Evolutionary conservation across 352 stramenopile genomes (phyloP).

Genomic region (Globisporangium nagaii): DNA sequence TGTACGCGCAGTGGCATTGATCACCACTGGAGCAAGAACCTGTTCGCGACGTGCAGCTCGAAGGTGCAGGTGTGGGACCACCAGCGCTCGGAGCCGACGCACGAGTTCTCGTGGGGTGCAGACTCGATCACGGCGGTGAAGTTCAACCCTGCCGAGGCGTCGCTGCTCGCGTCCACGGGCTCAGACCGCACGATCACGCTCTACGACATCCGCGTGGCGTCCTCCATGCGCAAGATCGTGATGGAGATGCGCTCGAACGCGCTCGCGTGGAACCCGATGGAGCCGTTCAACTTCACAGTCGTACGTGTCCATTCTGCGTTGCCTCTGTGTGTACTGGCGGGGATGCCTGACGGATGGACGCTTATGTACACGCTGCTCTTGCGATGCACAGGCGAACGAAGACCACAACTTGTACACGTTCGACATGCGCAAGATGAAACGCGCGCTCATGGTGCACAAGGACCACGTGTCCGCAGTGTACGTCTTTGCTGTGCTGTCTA

Average conservation of each 20-base stretch:
- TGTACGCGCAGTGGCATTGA: slow-evolving; percentile 88
- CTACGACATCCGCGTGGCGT: slow-evolving; percentile 90
- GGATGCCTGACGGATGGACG: slow-evolving; percentile 1
- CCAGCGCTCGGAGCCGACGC: slow-evolving; percentile 89
- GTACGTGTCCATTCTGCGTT: slow-evolving; percentile 23
- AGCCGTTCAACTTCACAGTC: slow-evolving; percentile 99
- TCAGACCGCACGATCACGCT: slow-evolving; percentile 91
- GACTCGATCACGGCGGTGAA: slow-evolving; percentile 94
- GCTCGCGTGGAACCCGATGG: slow-evolving; percentile 98
- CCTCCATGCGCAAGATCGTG: slow-evolving; percentile 96
- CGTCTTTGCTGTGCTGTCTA: slow-evolving; percentile 13
- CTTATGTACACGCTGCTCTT: no score
- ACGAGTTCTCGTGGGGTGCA: slow-evolving; percentile 90
- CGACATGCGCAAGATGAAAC: slow-evolving; percentile 97
- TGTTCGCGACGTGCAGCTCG: slow-evolving; percentile 90
- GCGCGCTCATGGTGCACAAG: slow-evolving; percentile 95
- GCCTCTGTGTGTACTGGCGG: not conserved
- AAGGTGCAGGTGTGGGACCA: slow-evolving; percentile 97
- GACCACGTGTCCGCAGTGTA: slow-evolving; percentile 97
- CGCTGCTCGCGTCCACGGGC: slow-evolving; percentile 93
- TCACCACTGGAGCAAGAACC: slow-evolving; percentile 94
- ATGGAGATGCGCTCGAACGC: slow-evolving; percentile 96
- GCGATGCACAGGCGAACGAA: slow-evolving; percentile 91
- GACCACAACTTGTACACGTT: slow-evolving; percentile 99
- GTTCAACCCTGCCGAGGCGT: slow-evolving; percentile 96